These are phyloP conservation scores for Alternaria triticina DNA, from an alignment of 2,329 filamentous ascomycete genomes.

Conservation along the genomic window DNA sequence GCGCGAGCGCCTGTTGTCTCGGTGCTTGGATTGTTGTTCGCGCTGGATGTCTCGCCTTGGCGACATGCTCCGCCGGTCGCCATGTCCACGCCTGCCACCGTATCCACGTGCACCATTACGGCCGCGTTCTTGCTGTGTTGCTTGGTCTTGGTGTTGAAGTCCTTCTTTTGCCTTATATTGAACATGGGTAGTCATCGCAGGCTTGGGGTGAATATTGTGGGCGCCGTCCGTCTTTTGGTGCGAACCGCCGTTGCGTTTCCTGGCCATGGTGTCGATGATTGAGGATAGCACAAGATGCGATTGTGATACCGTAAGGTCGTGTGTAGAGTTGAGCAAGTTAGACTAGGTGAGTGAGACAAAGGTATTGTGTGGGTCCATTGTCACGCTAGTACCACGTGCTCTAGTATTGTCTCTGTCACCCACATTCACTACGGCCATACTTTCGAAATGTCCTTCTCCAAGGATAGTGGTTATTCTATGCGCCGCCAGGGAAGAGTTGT, in stretches of 20 bases:
- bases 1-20: background rate
- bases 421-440: background rate
- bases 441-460: background rate
- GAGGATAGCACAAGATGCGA: background rate
- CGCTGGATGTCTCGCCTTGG: background rate
- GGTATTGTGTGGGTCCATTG: conserved; percentile 9
- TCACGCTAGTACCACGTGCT: background rate
- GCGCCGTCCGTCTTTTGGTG: background rate
- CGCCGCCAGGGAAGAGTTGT: background rate
- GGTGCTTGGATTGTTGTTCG: background rate
- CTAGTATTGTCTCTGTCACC: background rate
- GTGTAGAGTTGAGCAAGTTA: background rate
- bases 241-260: background rate
- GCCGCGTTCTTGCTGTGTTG: background rate
- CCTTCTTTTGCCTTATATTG: background rate
- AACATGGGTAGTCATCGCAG: background rate
- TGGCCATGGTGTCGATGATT: background rate
- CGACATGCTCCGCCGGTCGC: background rate
- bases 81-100: background rate
- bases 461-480: background rate
- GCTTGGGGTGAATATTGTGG: background rate
- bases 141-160: background rate
- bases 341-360: conserved; percentile 1
- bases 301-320: background rate
- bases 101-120: background rate